Evolutionary conservation across 2,329 filamentous ascomycete species (phyloP).

Genomic region (Neonectria neomacrospora): DNA sequence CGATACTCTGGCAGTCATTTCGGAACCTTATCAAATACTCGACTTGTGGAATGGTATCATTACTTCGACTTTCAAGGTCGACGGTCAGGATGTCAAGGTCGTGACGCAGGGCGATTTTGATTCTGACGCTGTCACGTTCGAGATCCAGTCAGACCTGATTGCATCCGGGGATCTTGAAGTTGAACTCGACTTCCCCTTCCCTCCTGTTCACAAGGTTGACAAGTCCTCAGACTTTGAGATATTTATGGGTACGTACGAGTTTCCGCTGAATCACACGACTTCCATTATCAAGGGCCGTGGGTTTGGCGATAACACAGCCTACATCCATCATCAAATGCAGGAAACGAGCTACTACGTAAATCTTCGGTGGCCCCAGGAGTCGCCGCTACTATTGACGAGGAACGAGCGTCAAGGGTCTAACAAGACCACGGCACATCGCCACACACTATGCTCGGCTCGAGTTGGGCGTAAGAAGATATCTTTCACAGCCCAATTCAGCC

Average conservation of each 20-base stretch:
- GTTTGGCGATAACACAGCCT: constrained; percentile 32
- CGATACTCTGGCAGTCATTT: constrained; percentile 44
- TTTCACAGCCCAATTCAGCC: constrained; percentile 11
- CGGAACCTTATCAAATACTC: constrained; percentile 44
- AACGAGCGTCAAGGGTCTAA: background rate
- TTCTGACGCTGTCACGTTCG: constrained; percentile 51
- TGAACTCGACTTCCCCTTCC: constrained; percentile 57
- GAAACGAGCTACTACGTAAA: constrained; percentile 54
- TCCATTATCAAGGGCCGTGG: no score
- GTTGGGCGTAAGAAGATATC: no score
- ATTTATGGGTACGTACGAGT: constrained; percentile 55
- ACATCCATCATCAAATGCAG: constrained; percentile 51
- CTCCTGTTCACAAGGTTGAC: constrained; percentile 52
- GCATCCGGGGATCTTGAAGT: constrained; percentile 47
- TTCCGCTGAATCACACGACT: constrained; percentile 51
- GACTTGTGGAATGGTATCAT: constrained; percentile 43
- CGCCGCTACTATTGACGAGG: constrained; percentile 27
- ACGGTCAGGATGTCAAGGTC: constrained; percentile 47
- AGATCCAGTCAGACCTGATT: constrained; percentile 52
- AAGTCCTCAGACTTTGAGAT: constrained; percentile 52
- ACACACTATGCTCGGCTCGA: no score
- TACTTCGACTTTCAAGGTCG: constrained; percentile 51
- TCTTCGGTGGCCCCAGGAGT: constrained; percentile 46
- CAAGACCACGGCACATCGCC: constrained; percentile 34
- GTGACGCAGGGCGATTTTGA: constrained; percentile 52